phyloP scores from a whole-genome alignment of 75 land plant species.

The Adiantum capillusveneris region DNA sequence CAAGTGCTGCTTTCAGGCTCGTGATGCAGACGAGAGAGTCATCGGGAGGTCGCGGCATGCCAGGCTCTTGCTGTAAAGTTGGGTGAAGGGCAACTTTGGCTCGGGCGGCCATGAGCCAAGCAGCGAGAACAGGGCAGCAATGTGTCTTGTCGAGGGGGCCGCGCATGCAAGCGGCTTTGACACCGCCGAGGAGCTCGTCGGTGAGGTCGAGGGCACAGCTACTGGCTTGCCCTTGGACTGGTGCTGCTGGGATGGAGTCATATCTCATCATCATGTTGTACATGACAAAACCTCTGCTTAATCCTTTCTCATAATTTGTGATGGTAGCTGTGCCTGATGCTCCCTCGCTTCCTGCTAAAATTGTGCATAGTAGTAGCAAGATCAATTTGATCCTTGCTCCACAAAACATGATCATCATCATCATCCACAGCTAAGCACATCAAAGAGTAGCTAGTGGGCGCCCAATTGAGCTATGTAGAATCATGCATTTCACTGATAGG shows the following conservation, averaged over 20 bases:
- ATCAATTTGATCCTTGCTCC: too few relatives aligned
- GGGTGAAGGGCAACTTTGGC: constrained; percentile 46
- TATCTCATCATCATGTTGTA: too few relatives aligned
- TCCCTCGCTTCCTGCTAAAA: too few relatives aligned
- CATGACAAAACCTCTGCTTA: too few relatives aligned
- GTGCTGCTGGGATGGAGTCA: constrained; percentile 49
- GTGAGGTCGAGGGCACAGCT: constrained; percentile 53
- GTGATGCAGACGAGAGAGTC: constrained; percentile 64
- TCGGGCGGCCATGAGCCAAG: constrained; percentile 79
- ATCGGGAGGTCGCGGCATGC: constrained; percentile 51
- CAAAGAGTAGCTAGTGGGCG: too few relatives aligned
- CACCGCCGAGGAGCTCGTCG: constrained; percentile 66
- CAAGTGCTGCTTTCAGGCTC: constrained; percentile 48
- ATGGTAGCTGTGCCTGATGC: too few relatives aligned
- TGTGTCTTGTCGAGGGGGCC: constrained; percentile 41
- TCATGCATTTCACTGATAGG: too few relatives aligned
- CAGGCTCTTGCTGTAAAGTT: constrained; percentile 11
- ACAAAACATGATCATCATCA: too few relatives aligned
- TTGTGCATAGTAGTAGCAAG: too few relatives aligned
- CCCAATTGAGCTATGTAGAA: too few relatives aligned
- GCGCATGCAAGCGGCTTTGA: constrained; percentile 42
- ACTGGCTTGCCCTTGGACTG: constrained; percentile 26
- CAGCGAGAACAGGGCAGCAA: constrained; percentile 79
- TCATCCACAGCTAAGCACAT: too few relatives aligned
- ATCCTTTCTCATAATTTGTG: too few relatives aligned